Evolutionary conservation across 148 eudicot genomes (phyloP).

Genomic region (Amaranthus hypochondriacus): DNA sequence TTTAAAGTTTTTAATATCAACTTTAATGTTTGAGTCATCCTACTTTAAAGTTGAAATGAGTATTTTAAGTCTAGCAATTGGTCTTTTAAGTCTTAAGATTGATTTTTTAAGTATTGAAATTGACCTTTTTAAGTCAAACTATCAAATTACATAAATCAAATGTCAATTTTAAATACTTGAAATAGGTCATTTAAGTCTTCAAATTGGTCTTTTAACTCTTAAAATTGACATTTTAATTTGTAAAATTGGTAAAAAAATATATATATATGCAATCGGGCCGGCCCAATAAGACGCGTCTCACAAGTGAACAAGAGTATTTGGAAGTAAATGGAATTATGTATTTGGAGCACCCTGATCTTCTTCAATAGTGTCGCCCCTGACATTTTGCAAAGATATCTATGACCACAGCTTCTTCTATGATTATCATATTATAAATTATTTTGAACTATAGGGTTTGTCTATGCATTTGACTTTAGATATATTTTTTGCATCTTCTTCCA

Average conservation of each 20-base stretch:
- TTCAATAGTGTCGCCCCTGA: background rate
- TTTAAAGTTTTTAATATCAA: too few relatives aligned
- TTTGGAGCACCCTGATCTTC: constrained; percentile 15
- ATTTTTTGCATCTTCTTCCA: background rate
- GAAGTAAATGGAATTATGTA: constrained; percentile 12
- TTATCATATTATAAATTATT: too few relatives aligned
- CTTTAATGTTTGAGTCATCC: too few relatives aligned
- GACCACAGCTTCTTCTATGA: too few relatives aligned
- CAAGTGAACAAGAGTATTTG: constrained; percentile 10
- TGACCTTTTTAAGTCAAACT: too few relatives aligned
- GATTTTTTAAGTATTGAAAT: too few relatives aligned
- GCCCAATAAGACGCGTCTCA: background rate
- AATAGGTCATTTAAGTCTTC: constrained; percentile 5
- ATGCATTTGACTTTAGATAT: background rate
- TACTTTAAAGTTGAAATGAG: too few relatives aligned
- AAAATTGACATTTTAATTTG: background rate
- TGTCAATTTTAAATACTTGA: too few relatives aligned
- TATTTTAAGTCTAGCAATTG: too few relatives aligned
- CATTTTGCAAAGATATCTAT: constrained; percentile 1
- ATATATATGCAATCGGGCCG: constrained; percentile 7
- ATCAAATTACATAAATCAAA: too few relatives aligned
- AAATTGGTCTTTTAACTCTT: constrained; percentile 3
- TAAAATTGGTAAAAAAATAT: too few relatives aligned
- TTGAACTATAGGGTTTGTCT: background rate
- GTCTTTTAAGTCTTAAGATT: too few relatives aligned